phyloP scores from a whole-genome alignment of 1,139 yeast species.

The Entelexis sorbosivorans region DNA sequence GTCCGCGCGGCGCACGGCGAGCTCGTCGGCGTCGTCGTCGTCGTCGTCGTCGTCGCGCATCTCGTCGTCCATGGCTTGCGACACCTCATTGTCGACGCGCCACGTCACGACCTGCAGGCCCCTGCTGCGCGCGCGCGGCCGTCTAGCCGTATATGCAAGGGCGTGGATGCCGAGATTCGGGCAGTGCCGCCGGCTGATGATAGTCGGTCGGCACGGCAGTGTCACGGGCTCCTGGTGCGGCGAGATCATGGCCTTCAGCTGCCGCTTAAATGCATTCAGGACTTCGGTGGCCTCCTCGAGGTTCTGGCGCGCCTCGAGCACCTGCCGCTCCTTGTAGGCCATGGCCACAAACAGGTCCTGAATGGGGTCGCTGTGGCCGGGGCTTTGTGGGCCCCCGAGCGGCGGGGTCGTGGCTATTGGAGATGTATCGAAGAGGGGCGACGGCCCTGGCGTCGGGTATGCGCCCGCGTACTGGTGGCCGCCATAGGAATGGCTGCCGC shows the following conservation, averaged over 20 bases:
- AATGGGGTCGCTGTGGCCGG: constrained; percentile 13
- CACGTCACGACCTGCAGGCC: constrained; percentile 11
- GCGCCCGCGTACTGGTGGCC: background rate
- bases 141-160: constrained; percentile 13
- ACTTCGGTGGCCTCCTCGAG: constrained; percentile 22
- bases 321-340: constrained; percentile 32
- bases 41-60: constrained; percentile 11
- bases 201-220: constrained; percentile 17
- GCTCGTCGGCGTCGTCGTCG: constrained; percentile 6
- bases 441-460: constrained; percentile 1
- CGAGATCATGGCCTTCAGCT: constrained; percentile 18
- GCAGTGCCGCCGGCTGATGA: constrained; percentile 16
- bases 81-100: constrained; percentile 15
- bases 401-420: background rate
- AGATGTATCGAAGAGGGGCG: constrained; percentile 1
- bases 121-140: background rate
- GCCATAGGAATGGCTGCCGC: no score
- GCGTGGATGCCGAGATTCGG: constrained; percentile 22
- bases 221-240: constrained; percentile 17
- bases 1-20: background rate
- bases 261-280: constrained; percentile 17
- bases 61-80: constrained; percentile 6
- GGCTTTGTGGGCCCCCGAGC: background rate
- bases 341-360: constrained; percentile 30
- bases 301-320: constrained; percentile 30